A percentile compares a stretch with the other conserved stretches of the same genome.
These are phyloP conservation scores for Cladophialophora psammophila DNA, from an alignment of 2,329 filamentous ascomycete species.

Conservation along the genomic window DNA sequence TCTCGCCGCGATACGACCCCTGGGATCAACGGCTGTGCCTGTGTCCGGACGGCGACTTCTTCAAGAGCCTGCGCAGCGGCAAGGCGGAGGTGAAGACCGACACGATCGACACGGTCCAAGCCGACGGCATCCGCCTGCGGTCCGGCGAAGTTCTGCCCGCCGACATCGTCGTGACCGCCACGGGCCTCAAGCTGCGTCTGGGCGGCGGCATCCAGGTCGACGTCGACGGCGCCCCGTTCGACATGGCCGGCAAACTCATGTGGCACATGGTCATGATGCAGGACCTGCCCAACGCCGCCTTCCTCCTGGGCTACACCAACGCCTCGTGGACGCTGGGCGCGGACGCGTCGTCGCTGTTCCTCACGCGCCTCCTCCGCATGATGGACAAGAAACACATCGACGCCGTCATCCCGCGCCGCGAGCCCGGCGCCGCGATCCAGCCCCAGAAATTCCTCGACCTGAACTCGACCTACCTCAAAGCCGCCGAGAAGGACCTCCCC, in stretches of 20 bases:
- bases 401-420: conserved; percentile 59
- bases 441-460: conserved; percentile 44
- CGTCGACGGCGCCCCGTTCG: conserved; percentile 47
- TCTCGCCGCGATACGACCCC: conserved; percentile 69
- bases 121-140: conserved; percentile 57
- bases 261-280: conserved; percentile 8
- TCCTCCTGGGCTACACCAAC: conserved; percentile 53
- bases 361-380: conserved; percentile 55
- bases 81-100: conserved; percentile 63
- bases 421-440: not conserved
- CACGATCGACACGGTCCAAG: conserved; percentile 59
- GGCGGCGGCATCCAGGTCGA: conserved; percentile 47
- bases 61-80: conserved; percentile 57
- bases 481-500: conserved; percentile 46
- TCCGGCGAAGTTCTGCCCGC: conserved; percentile 51
- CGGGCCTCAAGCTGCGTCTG: conserved; percentile 50
- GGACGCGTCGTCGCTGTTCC: conserved; percentile 50
- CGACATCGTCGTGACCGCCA: conserved; percentile 54
- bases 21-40: conserved; percentile 79
- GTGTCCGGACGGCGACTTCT: conserved; percentile 67
- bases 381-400: conserved; percentile 53
- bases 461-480: conserved; percentile 49
- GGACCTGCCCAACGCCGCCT: conserved; percentile 45
- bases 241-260: conserved; percentile 46
- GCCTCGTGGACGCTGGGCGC: conserved; percentile 55